Evolutionary conservation across 1,284 basidiomycete species (phyloP), one percentile per base, ranked within the genome.

Genomic region (Anthracocystis walkeri): DNA sequence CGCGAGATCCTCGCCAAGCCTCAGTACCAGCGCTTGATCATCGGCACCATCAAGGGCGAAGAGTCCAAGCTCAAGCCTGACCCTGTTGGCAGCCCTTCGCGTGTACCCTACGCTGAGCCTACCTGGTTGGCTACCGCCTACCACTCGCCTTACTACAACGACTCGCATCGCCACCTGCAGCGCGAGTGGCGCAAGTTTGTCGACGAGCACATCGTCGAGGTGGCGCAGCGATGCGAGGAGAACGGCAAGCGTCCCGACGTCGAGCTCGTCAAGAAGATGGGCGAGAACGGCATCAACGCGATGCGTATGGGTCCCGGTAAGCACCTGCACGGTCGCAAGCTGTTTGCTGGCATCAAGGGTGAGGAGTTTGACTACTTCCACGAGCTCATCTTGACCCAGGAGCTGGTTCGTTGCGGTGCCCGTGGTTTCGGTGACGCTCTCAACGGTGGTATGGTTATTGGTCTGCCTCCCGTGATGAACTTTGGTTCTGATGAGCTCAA

Each of bases 321-420:
- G 81, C 94, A 97, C 82, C 87, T 98, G 38, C 88, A 93, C 81
- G 95, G 94, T 4, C 89, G 90, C 29, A 90, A 88, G 29, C 88
- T 97, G 16, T 92, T 95, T 88, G 89, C 90, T 66, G 95, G 92
- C 6, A 91, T 97, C 69, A 91, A 90, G 80, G 92, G 93, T 8
- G 95, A 97, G 85, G 90, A 96, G 81, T 92, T 92, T 79, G 90
- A 93, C 82, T 92, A 92, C 83, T 93, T 94, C 87, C 92, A 93
- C 82, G 93, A 93, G 86, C 74, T 92, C 55, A 91, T 84, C 59
- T 89, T 96, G 80, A 93, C 90, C 53, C 94, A 97, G 88, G 95
- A 97, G 86, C 82, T 96, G 49, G 87, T 88, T 1, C 90, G 94
- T 35, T 88, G 89, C 64, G 92, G 92, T 25, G 91, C 91, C 27